A percentile compares a stretch with the other conserved stretches of the same genome.
Evolutionary conservation across 2,329 filamentous ascomycete genomes (phyloP).

Genomic region (Diaporthe humulicola): DNA sequence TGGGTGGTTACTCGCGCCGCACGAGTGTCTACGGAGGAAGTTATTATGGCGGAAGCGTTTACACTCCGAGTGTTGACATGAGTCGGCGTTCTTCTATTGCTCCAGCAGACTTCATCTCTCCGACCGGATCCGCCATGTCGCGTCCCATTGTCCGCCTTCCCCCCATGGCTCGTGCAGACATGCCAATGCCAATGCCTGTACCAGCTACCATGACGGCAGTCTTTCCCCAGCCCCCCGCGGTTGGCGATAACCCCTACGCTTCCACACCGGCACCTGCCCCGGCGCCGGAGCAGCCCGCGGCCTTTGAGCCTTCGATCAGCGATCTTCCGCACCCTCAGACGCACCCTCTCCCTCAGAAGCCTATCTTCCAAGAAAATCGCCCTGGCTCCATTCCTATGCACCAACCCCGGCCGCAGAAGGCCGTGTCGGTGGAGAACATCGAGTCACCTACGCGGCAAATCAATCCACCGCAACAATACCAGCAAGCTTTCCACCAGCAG

Average conservation of each 20-base stretch:
- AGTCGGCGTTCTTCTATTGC: conserved; percentile 87
- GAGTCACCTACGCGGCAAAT: conserved; percentile 78
- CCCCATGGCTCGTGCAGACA: conserved; percentile 61
- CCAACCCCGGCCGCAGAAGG: conserved; percentile 94
- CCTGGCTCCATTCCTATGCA: conserved; percentile 80
- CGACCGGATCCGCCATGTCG: conserved; percentile 82
- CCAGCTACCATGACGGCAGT: conserved; percentile 44
- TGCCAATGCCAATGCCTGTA: conserved; percentile 42
- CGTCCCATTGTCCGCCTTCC: conserved; percentile 89
- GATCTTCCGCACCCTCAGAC: conserved; percentile 70
- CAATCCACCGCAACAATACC: conserved; percentile 65
- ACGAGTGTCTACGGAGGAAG: conserved; percentile 85
- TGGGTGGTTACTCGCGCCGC: conserved; percentile 78
- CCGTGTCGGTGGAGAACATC: conserved; percentile 92
- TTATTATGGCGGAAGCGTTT: conserved; percentile 76
- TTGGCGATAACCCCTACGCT: conserved; percentile 40
- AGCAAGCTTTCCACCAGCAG: conserved; percentile 94
- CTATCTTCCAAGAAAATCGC: conserved; percentile 69
- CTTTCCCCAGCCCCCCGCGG: conserved; percentile 33
- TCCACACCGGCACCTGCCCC: conserved; percentile 22
- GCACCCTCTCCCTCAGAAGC: conserved; percentile 71
- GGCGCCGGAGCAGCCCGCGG: conserved; percentile 18
- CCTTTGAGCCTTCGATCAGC: conserved; percentile 58
- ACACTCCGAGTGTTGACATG: conserved; percentile 88
- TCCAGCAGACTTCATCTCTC: conserved; percentile 82